These are phyloP conservation scores for Arthrobotrys megalospora DNA, from an alignment of 2,329 filamentous ascomycete genomes.

Conservation along the genomic window DNA sequence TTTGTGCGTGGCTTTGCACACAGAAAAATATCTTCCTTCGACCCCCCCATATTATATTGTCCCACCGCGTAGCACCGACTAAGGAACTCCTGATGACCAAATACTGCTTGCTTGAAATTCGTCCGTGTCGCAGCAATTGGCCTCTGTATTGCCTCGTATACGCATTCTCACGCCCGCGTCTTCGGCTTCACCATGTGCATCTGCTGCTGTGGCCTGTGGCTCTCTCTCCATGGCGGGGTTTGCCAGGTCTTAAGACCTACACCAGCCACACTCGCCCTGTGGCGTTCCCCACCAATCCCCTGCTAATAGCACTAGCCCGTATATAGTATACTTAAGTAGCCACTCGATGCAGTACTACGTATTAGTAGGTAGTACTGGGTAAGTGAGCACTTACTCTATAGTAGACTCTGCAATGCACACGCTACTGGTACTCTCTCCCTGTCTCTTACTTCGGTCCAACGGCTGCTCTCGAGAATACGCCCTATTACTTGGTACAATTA, in stretches of 20 bases:
- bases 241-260: constrained; percentile 59
- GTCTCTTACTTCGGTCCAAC: background rate
- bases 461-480: constrained; percentile 51
- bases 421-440: background rate
- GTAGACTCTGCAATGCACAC: background rate
- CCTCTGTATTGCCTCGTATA: no score
- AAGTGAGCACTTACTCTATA: no score
- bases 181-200: no score
- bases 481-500: constrained; percentile 65
- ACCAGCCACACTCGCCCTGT: constrained; percentile 41
- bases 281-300: constrained; percentile 11
- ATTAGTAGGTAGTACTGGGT: no score
- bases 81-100: no score
- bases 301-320: background rate
- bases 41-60: background rate
- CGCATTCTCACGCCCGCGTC: no score
- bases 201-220: no score
- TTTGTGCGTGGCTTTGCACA: constrained; percentile 6
- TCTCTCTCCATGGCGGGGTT: constrained; percentile 16
- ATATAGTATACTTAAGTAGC: background rate
- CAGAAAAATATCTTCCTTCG: background rate
- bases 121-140: no score
- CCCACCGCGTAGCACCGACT: no score
- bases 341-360: background rate
- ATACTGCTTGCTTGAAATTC: no score